Evolutionary conservation across 768 basidiomycete genomes (phyloP).

Genomic region (Cystofilobasidium bisporidii): DNA sequence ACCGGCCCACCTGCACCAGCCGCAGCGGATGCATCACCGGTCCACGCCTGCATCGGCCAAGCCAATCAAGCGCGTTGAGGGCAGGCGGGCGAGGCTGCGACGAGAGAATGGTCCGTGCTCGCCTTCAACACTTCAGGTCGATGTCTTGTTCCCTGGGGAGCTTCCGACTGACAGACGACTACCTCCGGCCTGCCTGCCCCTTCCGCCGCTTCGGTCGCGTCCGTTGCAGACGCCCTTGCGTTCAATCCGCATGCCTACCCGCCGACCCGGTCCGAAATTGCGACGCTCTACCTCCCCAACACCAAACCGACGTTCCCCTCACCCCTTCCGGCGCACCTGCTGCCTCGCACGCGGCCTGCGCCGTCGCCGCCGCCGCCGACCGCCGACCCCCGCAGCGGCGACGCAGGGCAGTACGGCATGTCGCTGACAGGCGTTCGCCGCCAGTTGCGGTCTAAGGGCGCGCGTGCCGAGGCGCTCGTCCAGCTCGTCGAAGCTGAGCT

Average conservation of each 20-base stretch:
- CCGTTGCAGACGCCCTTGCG: constrained; percentile 18
- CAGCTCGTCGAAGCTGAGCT: constrained; percentile 21
- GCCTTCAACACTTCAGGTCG: no score
- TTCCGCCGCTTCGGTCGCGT: background rate
- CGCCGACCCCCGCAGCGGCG: constrained; percentile 6
- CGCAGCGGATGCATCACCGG: background rate
- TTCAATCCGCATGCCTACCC: constrained; percentile 20
- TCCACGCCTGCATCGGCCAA: background rate
- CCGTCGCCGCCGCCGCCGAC: constrained; percentile 15
- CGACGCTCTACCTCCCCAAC: constrained; percentile 1
- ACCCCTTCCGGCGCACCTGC: constrained; percentile 19
- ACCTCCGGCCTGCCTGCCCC: no score
- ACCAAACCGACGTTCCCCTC: constrained; percentile 19
- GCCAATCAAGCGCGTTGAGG: constrained; percentile 13
- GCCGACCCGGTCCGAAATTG: constrained; percentile 14
- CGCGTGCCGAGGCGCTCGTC: constrained; percentile 20
- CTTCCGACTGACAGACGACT: no score
- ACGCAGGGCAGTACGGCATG: constrained; percentile 17
- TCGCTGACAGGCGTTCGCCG: constrained; percentile 22
- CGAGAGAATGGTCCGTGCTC: constrained; percentile 18
- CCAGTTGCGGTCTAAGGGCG: constrained; percentile 13
- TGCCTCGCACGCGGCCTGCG: constrained; percentile 24
- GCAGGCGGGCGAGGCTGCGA: constrained; percentile 14
- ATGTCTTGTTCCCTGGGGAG: no score
- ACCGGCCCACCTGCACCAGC: constrained; percentile 20